These are phyloP conservation scores for Papiliotrema laurentii DNA, from an alignment of 1,284 basidiomycete species.

Conservation along the genomic window DNA sequence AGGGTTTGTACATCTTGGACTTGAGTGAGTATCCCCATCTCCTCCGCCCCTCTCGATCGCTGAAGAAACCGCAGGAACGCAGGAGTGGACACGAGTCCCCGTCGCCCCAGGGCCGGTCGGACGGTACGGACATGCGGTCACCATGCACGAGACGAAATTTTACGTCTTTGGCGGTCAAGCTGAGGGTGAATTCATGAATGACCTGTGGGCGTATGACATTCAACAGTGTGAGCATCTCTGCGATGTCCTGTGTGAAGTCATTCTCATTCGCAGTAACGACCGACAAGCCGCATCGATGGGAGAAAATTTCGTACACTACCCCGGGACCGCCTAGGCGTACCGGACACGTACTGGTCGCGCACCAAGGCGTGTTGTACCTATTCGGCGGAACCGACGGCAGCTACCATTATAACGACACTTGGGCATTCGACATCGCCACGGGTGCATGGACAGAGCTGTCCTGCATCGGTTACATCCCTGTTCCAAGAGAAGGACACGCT, in stretches of 20 bases:
- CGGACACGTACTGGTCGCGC: constrained; percentile 85
- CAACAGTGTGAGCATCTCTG: constrained; percentile 67
- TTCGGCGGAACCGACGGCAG: constrained; percentile 98
- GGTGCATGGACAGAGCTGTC: constrained; percentile 85
- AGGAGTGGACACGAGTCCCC: constrained; percentile 87
- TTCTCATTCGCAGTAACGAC: constrained; percentile 4
- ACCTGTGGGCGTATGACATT: constrained; percentile 95
- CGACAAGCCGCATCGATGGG: constrained; percentile 60
- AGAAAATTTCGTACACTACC: constrained; percentile 63
- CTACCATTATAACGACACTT: constrained; percentile 99
- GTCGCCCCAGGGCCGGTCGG: constrained; percentile 74
- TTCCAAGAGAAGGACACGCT: constrained; percentile 93
- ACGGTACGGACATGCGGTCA: constrained; percentile 92
- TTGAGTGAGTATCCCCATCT: constrained; percentile 59
- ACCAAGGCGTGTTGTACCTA: constrained; percentile 81
- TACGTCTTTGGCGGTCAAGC: constrained; percentile 97
- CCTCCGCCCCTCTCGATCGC: not conserved
- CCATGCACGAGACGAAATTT: constrained; percentile 87
- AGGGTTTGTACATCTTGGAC: constrained; percentile 92
- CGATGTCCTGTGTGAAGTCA: not conserved
- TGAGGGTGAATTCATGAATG: constrained; percentile 91
- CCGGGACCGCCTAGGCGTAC: constrained; percentile 81
- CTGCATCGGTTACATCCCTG: constrained; percentile 96
- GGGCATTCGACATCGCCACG: constrained; percentile 84
- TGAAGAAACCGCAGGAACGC: constrained; percentile 56